Evolutionary conservation across 371 early-diverging fungal species (phyloP), one percentile per base, ranked within the genome.

Genomic region (Encephalitozoon intestinalis): DNA sequence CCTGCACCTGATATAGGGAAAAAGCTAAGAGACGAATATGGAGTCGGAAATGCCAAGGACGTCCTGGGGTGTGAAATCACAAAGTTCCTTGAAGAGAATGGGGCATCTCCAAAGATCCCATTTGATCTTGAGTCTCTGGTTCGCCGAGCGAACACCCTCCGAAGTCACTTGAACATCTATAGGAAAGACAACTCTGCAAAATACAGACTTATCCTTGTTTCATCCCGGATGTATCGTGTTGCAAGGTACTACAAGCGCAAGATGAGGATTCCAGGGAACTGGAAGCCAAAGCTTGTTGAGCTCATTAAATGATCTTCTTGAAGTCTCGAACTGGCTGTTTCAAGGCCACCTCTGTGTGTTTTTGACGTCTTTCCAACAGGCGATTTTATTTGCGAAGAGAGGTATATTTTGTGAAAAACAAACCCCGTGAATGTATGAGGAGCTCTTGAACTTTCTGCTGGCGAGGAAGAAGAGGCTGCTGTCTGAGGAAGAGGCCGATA

Each of bases 1-100:
- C 89, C 92, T 78, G 94, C 98, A 71, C 94, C 96, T 79, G 93
- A 94, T 88, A 99, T 99, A 87, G 99, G 99, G 90, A 93, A 92
- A 67, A 84, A 90, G 73, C 92, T 99, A 81, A 90, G 99, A 88
- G 97, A 97, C 87, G 89, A 90, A 74, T 92, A 96, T 87, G 96
- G 95, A 82, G 89, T 98, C 80, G 92, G 97, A 80, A 92, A 94
- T 87, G 95, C 94, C 86, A 89, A 89, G 82, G 87, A 86, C 86
- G 90, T 97, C 80, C 93, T 94, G 78, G 94, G 95, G 83, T 92
- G 90, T 90, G 93, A 92, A 90, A 88, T 97, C 76, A 89, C 94
- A 79, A 90, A 91, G 88, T 90, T 93, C 87, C 87, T 93, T 79
- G 91, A 91, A 88, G 86, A 88, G 83, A 90, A 91, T 89, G 92